These are phyloP conservation scores for Trifolium fragiferum DNA, from an alignment of 306 rosid species.

Conservation along the genomic window DNA sequence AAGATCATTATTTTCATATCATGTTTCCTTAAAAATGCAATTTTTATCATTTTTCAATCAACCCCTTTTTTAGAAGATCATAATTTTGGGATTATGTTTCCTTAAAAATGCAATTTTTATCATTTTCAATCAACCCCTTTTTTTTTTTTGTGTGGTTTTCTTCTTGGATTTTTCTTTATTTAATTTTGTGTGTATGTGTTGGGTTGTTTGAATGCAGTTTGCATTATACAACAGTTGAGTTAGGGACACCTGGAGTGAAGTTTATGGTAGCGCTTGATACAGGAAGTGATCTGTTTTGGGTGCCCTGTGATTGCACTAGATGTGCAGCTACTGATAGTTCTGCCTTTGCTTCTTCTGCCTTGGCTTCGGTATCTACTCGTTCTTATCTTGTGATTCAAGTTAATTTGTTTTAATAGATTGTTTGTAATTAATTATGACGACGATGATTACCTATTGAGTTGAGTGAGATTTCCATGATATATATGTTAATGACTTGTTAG, in stretches of 20 bases:
- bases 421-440: neutral
- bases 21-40: too few relatives aligned
- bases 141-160: neutral
- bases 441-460: neutral
- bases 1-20: too few relatives aligned
- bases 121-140: too few relatives aligned
- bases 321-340: slow-evolving; percentile 72
- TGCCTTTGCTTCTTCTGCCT: slow-evolving; percentile 49
- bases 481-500: neutral
- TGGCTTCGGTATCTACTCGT: slow-evolving; percentile 59
- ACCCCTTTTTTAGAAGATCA: too few relatives aligned
- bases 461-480: slow-evolving; percentile 18
- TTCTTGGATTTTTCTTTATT: slow-evolving; percentile 36
- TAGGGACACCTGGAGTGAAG: slow-evolving; percentile 94
- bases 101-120: too few relatives aligned
- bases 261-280: slow-evolving; percentile 97
- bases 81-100: too few relatives aligned
- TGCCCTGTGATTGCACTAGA: slow-evolving; percentile 87
- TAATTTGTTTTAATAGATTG: neutral
- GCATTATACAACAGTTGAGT: slow-evolving; percentile 88
- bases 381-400: slow-evolving; percentile 24
- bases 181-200: neutral
- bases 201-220: slow-evolving; percentile 52
- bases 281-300: slow-evolving; percentile 95
- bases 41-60: too few relatives aligned